Conservation (phyloP, 2,329 filamentous ascomycete species). For the Colletotrichum euphorbiae region DNA sequence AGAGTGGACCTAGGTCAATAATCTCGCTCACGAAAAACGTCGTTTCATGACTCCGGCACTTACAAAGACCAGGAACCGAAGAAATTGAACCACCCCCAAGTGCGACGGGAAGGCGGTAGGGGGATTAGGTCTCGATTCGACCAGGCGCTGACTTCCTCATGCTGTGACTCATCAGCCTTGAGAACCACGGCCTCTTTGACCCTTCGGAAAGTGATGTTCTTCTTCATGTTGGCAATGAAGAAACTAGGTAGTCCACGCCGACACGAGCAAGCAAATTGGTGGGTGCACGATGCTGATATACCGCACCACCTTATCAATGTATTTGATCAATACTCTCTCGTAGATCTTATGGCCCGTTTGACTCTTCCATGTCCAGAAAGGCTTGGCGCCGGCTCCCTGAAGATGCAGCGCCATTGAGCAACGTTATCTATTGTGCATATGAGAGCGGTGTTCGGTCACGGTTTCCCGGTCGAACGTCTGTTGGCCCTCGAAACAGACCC, state of each 20-base stretch:
- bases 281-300: conserved; percentile 5
- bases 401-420: neutral
- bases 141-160: conserved; percentile 61
- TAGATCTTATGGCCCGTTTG: neutral
- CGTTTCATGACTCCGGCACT: conserved; percentile 31
- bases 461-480: conserved; percentile 8
- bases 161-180: conserved; percentile 52
- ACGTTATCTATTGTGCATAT: neutral
- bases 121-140: conserved; percentile 57
- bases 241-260: neutral
- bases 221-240: neutral
- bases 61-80: conserved; percentile 56
- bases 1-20: neutral
- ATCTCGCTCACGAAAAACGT: neutral
- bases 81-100: conserved; percentile 60
- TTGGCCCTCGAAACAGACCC: neutral
- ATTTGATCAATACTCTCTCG: too few relatives aligned
- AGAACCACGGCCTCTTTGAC: conserved; percentile 50
- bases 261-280: neutral
- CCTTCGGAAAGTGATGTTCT: conserved; percentile 26
- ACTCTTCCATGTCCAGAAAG: neutral
- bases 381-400: neutral
- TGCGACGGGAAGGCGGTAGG: conserved; percentile 55
- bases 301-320: conserved; percentile 1
- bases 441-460: conserved; percentile 1